Conservation (phyloP, 2,329 filamentous ascomycete species). For the Eutypa lata region DNA sequence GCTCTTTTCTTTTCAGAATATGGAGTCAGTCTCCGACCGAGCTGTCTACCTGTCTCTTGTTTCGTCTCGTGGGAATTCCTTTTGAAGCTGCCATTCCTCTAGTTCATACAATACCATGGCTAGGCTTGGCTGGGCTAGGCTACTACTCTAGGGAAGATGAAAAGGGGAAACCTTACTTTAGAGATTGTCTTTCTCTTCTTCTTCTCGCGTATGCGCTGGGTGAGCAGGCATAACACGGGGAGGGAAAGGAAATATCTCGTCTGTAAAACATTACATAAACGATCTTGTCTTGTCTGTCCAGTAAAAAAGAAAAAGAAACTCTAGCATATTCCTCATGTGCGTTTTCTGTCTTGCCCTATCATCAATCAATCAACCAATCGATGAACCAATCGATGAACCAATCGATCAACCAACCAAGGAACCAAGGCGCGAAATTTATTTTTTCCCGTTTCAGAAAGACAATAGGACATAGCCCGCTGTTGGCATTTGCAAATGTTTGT, state of each 20-base stretch:
- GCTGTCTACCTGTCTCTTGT: too few relatives aligned
- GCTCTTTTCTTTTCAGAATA: neutral
- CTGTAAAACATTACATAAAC: neutral
- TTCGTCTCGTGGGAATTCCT: too few relatives aligned
- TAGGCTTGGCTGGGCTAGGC: neutral
- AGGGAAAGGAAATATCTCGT: neutral
- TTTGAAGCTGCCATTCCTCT: neutral
- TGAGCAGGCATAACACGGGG: constrained; percentile 4
- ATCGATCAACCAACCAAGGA: too few relatives aligned
- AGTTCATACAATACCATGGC: neutral
- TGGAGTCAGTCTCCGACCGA: neutral
- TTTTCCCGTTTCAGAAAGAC: too few relatives aligned
- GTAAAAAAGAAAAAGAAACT: too few relatives aligned
- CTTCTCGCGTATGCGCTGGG: constrained; percentile 1
- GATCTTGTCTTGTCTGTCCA: neutral
- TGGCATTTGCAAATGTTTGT: too few relatives aligned
- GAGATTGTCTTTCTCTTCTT: neutral
- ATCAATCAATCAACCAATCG: too few relatives aligned
- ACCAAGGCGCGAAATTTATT: too few relatives aligned
- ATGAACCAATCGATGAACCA: too few relatives aligned
- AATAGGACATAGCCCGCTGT: too few relatives aligned
- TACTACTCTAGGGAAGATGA: neutral
- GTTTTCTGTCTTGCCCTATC: too few relatives aligned
- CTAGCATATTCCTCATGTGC: too few relatives aligned
- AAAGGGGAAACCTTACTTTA: neutral